Percentiles rank a stretch among this genome's conserved stretches.
Conservation (phyloP, 2,329 filamentous ascomycete species). For the Pseudohalonectria lignicola region DNA sequence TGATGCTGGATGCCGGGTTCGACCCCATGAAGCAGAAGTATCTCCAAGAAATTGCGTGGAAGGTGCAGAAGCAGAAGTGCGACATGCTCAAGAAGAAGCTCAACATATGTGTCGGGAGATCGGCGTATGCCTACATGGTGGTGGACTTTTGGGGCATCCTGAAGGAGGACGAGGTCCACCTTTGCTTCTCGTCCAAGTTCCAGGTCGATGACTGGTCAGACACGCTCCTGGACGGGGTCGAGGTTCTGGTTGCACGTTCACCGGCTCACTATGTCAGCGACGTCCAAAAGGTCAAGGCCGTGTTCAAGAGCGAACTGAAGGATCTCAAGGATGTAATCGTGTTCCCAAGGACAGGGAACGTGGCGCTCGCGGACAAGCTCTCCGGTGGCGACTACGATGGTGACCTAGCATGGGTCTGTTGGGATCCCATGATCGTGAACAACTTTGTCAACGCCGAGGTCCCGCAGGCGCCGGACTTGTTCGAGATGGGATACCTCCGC, state of each 20-base stretch:
- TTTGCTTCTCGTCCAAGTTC: slow-evolving; percentile 60
- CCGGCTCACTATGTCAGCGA: slow-evolving; percentile 62
- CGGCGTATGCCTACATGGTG: slow-evolving; percentile 54
- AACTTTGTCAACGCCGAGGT: slow-evolving; percentile 54
- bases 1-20: slow-evolving; percentile 52
- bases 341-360: slow-evolving; percentile 54
- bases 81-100: slow-evolving; percentile 41
- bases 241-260: slow-evolving; percentile 57
- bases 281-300: slow-evolving; percentile 55
- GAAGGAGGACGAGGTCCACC: slow-evolving; percentile 53
- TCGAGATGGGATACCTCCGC: slow-evolving; percentile 33
- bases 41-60: slow-evolving; percentile 34
- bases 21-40: slow-evolving; percentile 32
- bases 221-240: slow-evolving; percentile 40
- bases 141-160: slow-evolving; percentile 54
- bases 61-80: slow-evolving; percentile 39
- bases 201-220: slow-evolving; percentile 42
- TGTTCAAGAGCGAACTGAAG: slow-evolving; percentile 48
- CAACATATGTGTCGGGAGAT: slow-evolving; percentile 49
- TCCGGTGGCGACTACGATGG: slow-evolving; percentile 78
- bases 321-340: slow-evolving; percentile 69
- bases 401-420: slow-evolving; percentile 68
- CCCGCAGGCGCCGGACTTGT: slow-evolving; percentile 31
- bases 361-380: slow-evolving; percentile 56
- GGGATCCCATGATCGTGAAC: slow-evolving; percentile 53